phyloP scores from a whole-genome alignment of 2,329 filamentous ascomycete genomes.

The Xylariales sp. region DNA sequence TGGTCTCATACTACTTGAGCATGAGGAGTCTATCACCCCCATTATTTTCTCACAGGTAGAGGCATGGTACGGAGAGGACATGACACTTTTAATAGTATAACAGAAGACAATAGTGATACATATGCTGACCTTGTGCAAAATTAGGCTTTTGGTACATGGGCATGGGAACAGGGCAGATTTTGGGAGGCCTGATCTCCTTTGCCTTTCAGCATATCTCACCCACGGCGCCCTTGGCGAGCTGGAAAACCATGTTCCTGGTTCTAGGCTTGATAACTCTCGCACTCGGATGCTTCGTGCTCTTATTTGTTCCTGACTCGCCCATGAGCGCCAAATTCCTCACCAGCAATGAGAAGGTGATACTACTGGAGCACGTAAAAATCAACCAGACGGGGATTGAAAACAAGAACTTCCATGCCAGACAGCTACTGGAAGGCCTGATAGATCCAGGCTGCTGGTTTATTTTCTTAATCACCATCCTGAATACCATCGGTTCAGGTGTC shows the following conservation, averaged over 20 bases:
- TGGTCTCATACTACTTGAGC: too few relatives aligned
- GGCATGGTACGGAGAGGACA: too few relatives aligned
- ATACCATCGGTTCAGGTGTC: not conserved
- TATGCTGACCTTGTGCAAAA: too few relatives aligned
- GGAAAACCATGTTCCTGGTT: slow-evolving; percentile 5
- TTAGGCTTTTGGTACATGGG: slow-evolving; percentile 5
- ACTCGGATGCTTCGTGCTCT: not conserved
- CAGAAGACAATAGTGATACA: too few relatives aligned
- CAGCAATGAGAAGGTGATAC: not conserved
- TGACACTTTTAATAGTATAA: too few relatives aligned
- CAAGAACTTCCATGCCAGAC: not conserved
- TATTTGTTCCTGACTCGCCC: slow-evolving; percentile 3
- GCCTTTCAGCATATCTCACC: slow-evolving; percentile 3
- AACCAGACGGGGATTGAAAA: slow-evolving; percentile 4
- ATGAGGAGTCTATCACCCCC: too few relatives aligned
- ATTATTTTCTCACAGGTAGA: too few relatives aligned
- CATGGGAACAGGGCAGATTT: slow-evolving; percentile 1
- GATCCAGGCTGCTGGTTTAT: slow-evolving; percentile 1
- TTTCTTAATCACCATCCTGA: not conserved
- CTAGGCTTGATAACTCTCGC: not conserved
- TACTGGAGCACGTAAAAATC: slow-evolving; percentile 2
- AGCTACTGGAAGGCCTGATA: slow-evolving; percentile 1
- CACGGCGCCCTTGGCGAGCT: not conserved
- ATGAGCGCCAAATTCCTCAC: slow-evolving; percentile 1
- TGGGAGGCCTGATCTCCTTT: slow-evolving; percentile 1